These are phyloP conservation scores for Pythium dissotocum DNA, from an alignment of 352 stramenopile species.

Conservation along the genomic window DNA sequence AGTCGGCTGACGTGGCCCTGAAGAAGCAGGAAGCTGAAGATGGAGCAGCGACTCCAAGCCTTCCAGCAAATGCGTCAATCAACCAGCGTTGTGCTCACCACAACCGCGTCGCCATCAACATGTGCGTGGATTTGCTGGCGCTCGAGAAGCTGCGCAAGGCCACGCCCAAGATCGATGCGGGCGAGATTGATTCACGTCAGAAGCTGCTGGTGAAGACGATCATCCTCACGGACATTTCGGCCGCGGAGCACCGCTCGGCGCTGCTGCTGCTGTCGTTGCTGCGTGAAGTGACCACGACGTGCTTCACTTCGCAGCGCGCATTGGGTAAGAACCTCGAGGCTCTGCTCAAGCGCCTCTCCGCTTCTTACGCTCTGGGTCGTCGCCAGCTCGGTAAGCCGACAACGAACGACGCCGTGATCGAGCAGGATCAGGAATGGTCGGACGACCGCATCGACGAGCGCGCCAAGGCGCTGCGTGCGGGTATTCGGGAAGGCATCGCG, in stretches of 20 bases:
- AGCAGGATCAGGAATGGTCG: slow-evolving; percentile 57
- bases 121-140: slow-evolving; percentile 70
- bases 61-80: neutral
- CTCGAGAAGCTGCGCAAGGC: slow-evolving; percentile 45
- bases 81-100: slow-evolving; percentile 58
- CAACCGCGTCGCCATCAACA: slow-evolving; percentile 70
- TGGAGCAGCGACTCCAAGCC: neutral
- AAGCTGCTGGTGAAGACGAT: slow-evolving; percentile 62
- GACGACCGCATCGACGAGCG: slow-evolving; percentile 48
- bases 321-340: slow-evolving; percentile 49
- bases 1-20: slow-evolving; percentile 25
- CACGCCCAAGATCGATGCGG: slow-evolving; percentile 21
- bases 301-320: slow-evolving; percentile 41
- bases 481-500: slow-evolving; percentile 36
- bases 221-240: slow-evolving; percentile 47
- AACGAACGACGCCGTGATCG: slow-evolving; percentile 28
- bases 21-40: slow-evolving; percentile 29
- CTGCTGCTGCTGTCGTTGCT: slow-evolving; percentile 54
- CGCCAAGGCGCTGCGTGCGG: slow-evolving; percentile 33
- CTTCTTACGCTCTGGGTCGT: slow-evolving; percentile 24
- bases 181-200: slow-evolving; percentile 43
- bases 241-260: slow-evolving; percentile 50
- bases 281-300: slow-evolving; percentile 43
- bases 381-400: slow-evolving; percentile 39
- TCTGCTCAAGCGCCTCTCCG: slow-evolving; percentile 42